Evolutionary conservation across 352 stramenopile species (phyloP).

Genomic region (Globisporangium takayamanum): DNA sequence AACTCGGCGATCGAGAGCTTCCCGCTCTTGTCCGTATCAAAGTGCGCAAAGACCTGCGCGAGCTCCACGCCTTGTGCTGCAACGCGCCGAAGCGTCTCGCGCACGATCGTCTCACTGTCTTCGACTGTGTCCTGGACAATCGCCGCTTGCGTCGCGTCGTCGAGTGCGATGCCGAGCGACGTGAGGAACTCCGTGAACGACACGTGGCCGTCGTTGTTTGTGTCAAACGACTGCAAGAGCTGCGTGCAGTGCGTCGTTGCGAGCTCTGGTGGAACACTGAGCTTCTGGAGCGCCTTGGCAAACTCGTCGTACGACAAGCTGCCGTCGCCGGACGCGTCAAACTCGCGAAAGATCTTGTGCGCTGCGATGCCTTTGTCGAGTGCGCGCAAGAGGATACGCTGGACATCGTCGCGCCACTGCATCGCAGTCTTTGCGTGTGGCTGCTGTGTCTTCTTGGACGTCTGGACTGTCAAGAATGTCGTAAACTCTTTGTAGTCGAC

Average conservation of each 20-base stretch:
- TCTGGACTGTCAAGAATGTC: constrained; percentile 19
- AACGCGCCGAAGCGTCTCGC: constrained; percentile 43
- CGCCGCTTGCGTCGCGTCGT: constrained; percentile 41
- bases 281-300: constrained; percentile 33
- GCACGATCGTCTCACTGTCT: constrained; percentile 35
- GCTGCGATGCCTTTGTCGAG: constrained; percentile 52
- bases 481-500: constrained; percentile 40
- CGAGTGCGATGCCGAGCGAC: constrained; percentile 38
- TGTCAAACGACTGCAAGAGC: constrained; percentile 49
- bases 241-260: constrained; percentile 15
- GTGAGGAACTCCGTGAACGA: constrained; percentile 79
- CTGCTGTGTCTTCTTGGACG: neutral
- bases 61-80: constrained; percentile 42
- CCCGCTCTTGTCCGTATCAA: constrained; percentile 55
- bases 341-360: constrained; percentile 56
- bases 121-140: constrained; percentile 32
- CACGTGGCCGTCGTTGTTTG: constrained; percentile 51
- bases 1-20: constrained; percentile 53
- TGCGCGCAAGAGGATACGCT: constrained; percentile 40
- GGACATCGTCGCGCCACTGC: constrained; percentile 41
- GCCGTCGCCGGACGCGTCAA: constrained; percentile 55
- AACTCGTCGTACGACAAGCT: constrained; percentile 56
- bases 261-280: constrained; percentile 28
- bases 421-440: constrained; percentile 1
- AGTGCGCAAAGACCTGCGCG: constrained; percentile 59